Percentiles rank a stretch among this genome's conserved stretches.
Evolutionary conservation across 2,329 filamentous ascomycete species (phyloP).

Genomic region (Dothistroma septosporum): DNA sequence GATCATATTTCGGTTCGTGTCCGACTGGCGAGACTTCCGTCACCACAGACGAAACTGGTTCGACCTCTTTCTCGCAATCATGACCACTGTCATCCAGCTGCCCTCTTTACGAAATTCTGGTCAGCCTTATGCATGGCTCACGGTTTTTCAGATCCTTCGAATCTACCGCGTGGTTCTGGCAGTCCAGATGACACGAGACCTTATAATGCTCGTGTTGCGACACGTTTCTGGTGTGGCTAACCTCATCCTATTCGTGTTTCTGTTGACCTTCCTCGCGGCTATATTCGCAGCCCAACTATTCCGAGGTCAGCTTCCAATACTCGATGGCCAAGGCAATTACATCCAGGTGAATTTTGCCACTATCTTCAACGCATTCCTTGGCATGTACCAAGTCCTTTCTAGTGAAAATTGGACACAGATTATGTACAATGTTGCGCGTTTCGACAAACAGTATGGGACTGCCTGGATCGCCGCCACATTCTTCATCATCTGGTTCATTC

Average conservation of each 20-base stretch:
- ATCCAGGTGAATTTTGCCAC: slow-evolving; percentile 76
- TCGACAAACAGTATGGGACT: slow-evolving; percentile 62
- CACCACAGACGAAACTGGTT: slow-evolving; percentile 69
- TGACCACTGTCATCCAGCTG: slow-evolving; percentile 80
- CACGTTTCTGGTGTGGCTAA: slow-evolving; percentile 91
- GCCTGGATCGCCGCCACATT: slow-evolving; percentile 91
- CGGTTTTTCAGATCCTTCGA: slow-evolving; percentile 86
- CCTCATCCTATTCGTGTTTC: slow-evolving; percentile 90
- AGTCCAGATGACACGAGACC: slow-evolving; percentile 77
- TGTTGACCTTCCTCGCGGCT: slow-evolving; percentile 88
- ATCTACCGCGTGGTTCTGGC: slow-evolving; percentile 89
- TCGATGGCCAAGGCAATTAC: slow-evolving; percentile 57
- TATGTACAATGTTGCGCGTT: slow-evolving; percentile 74
- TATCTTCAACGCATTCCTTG: slow-evolving; percentile 92
- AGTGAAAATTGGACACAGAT: slow-evolving; percentile 94
- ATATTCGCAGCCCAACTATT: slow-evolving; percentile 94
- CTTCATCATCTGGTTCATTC: slow-evolving; percentile 90
- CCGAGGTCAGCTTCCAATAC: slow-evolving; percentile 69
- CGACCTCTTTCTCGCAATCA: slow-evolving; percentile 73
- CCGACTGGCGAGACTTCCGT: slow-evolving; percentile 79
- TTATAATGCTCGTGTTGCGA: slow-evolving; percentile 82
- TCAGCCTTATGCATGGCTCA: slow-evolving; percentile 77
- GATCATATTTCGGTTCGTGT: slow-evolving; percentile 71
- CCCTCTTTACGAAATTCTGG: slow-evolving; percentile 71
- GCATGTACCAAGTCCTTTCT: slow-evolving; percentile 95